A percentile compares a stretch with the other conserved stretches of the same genome.
These are phyloP conservation scores for Floccularia luteovirens DNA, from an alignment of 768 basidiomycete genomes.

Conservation along the genomic window DNA sequence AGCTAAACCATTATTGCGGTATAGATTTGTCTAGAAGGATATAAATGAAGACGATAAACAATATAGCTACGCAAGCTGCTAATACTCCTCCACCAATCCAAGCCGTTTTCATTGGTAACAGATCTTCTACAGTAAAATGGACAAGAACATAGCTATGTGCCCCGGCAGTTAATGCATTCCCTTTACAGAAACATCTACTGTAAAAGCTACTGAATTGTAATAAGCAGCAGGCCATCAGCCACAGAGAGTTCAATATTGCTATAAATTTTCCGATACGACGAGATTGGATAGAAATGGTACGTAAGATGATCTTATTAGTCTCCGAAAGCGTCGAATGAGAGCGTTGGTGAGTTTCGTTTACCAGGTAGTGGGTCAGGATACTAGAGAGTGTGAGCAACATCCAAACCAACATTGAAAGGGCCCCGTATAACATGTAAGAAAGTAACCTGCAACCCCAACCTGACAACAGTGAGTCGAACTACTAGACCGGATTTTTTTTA, in stretches of 20 bases:
- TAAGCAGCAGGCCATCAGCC: constrained; percentile 18
- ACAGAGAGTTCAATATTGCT: constrained; percentile 17
- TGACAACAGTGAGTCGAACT: constrained; percentile 4
- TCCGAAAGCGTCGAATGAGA: background rate
- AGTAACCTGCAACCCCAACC: constrained; percentile 23
- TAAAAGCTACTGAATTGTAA: constrained; percentile 22
- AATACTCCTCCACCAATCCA: constrained; percentile 25
- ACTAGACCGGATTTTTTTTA: background rate
- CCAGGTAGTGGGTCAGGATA: constrained; percentile 10
- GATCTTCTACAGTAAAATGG: constrained; percentile 7
- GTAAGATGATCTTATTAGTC: constrained; percentile 5
- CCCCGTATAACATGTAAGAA: constrained; percentile 18
- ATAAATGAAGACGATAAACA: background rate
- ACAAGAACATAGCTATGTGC: constrained; percentile 19
- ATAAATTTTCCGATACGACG: constrained; percentile 19
- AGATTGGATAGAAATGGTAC: constrained; percentile 11
- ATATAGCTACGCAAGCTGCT: background rate
- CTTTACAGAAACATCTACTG: constrained; percentile 23
- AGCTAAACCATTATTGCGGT: background rate
- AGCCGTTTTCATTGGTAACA: constrained; percentile 14
- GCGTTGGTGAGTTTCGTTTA: constrained; percentile 8
- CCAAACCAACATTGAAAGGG: constrained; percentile 21
- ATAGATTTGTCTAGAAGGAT: background rate
- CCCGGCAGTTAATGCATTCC: constrained; percentile 19
- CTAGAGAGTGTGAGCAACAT: constrained; percentile 17